Evolutionary conservation across 179 eudicot genomes (phyloP), one percentile per base, ranked within the genome.

Genomic region (Patellifolia procumbens): DNA sequence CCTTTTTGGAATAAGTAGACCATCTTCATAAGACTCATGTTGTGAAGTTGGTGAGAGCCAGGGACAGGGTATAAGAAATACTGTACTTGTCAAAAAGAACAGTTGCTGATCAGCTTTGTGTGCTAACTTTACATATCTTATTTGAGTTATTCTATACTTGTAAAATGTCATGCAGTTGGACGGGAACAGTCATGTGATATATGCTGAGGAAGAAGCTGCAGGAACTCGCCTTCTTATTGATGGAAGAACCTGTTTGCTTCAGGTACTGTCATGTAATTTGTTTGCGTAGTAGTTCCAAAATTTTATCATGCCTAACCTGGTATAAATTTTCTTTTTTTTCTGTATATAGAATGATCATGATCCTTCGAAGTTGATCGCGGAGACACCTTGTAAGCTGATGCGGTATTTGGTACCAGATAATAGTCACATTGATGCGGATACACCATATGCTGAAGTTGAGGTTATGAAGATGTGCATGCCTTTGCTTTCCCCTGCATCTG

Each of bases 381-480:
- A 96, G 87, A 96, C 99, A 80, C 99, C 99, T 59, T 96, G 99
- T 90, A 96, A 96, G 88, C 86, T 96, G 73, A 74, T 94, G 48
- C 87, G 99, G 79, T 96, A 84, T 81, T 84, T 96, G 79, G 92
- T 96, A 31, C 73, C 75, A 56, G 97, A 94, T 87, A 90, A 93
- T 68, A 89, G 98, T 86, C 99, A 92, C 81, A 88, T 96, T 58
- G 99, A 96, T 81, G 97, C 98, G 39, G 98, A 96, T 72, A 89
- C 90, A 67, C 98, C 99, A 56, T 96, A 81, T 88, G 98, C 97
- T 37, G 98, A 96, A 85, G 99, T 96, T 26, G 99, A 96, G 85
- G 99, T 96, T 78, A 96, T 96, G 98, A 96, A 96, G 83, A 94
- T 96, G 98, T 96, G 98, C 77, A 96, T 96, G 99, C 98, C 99